These are phyloP conservation scores for Malus asiatica DNA, from an alignment of 306 rosid species.

Conservation along the genomic window DNA sequence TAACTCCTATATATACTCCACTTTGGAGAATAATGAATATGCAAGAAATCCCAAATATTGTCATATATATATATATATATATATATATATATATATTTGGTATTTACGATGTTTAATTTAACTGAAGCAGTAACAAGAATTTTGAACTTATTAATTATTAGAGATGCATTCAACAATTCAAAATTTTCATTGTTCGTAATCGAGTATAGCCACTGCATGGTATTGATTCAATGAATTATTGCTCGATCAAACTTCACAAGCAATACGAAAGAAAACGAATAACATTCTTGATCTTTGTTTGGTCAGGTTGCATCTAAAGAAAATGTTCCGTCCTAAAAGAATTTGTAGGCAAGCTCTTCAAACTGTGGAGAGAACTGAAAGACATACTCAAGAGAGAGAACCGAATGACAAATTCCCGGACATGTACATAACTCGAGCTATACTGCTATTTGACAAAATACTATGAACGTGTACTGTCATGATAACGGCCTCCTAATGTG, in stretches of 20 bases:
- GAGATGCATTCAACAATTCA: not conserved
- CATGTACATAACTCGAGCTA: conserved; percentile 18
- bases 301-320: not conserved
- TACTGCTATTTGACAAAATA: not conserved
- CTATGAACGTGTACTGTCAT: conserved; percentile 7
- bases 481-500: not conserved
- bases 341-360: not conserved
- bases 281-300: not conserved
- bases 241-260: not conserved
- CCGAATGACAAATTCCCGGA: conserved; percentile 2
- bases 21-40: no score
- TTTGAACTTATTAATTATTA: not conserved
- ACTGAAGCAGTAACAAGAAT: no score
- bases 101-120: no score
- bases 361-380: conserved; percentile 3
- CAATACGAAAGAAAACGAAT: not conserved
- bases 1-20: no score
- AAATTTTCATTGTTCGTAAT: not conserved
- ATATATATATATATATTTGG: no score
- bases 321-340: not conserved
- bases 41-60: no score
- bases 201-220: not conserved
- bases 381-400: no score
- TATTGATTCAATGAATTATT: not conserved
- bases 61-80: no score